These are phyloP conservation scores for Cladosporium sp. DNA, from an alignment of 2,329 filamentous ascomycete species.

Conservation along the genomic window DNA sequence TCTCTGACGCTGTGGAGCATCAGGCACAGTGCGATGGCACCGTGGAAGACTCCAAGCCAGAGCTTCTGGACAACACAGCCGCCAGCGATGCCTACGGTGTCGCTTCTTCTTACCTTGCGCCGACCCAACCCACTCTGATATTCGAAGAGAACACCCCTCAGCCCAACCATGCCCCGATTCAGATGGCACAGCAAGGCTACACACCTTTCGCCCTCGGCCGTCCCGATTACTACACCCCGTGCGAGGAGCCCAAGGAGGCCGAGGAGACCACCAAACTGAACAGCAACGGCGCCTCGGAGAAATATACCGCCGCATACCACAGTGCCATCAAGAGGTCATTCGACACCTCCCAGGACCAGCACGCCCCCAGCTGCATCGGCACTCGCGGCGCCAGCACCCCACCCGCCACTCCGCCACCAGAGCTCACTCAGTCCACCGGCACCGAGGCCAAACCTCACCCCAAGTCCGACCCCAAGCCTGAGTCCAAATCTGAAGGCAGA, in stretches of 20 bases:
- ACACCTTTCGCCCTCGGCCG: not conserved
- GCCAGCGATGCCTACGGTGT: not conserved
- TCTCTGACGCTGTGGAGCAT: constrained; percentile 28
- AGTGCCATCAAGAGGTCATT: not conserved
- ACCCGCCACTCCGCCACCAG: constrained; percentile 2
- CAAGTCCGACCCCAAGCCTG: not conserved
- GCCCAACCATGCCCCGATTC: not conserved
- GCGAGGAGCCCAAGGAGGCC: not conserved
- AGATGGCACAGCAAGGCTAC: not conserved
- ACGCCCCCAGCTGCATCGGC: not conserved
- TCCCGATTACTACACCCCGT: not conserved
- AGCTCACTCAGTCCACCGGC: not conserved
- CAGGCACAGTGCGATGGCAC: not conserved
- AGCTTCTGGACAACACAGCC: not conserved
- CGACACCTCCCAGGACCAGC: not conserved
- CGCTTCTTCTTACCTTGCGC: not conserved
- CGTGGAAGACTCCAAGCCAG: not conserved
- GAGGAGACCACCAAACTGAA: constrained; percentile 3
- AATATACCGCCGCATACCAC: constrained; percentile 12
- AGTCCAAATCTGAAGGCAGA: constrained; percentile 9
- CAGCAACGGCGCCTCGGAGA: not conserved
- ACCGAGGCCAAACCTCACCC: not conserved
- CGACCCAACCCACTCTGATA: not conserved
- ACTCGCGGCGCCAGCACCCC: not conserved
- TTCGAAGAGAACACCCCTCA: not conserved